Base-by-base conservation (phyloP, 768 basidiomycete species). In the Mycena amicta region DNA sequence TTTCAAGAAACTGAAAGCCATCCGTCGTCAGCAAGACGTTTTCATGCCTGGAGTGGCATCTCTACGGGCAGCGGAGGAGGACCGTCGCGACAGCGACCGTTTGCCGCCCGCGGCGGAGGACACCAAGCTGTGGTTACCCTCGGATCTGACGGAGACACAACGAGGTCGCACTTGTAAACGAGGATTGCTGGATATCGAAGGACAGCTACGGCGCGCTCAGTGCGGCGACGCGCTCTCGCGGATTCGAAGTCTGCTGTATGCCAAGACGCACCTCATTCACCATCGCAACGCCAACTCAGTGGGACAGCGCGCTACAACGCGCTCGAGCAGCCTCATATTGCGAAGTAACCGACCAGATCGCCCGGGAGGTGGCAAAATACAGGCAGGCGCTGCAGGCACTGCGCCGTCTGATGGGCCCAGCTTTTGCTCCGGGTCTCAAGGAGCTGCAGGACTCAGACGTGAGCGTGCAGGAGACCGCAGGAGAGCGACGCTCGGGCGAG, bases 71-170 rank as follows among this genome's bases (percentile, higher is more conserved):
- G n/a, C n/a, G n/a, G n/a, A n/a, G n/a, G 62, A 63, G 27, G 43
- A 59, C 15, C 15, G 15, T 6, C 50, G 59, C 15, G 54, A 55
- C 46, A 1, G 12, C 4, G 50, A 55, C 2, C 8, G 31, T 3
- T 37, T 25, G 1, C 50, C 58, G 25, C 30, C 41, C 6, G 22
- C 22, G 26, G 59, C 64, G 18, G 64, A 60, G 46, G 53, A 49
- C 43, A 31, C 57, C 1, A 49, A 26, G 29, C 30, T 63, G 1
- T 63, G 28, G 40, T 29, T 63, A 15, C 62, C 59, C 1, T 63
- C 62, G 1, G 31, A 39, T 15, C 8, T 63, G 40, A 37, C 46
- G 15, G 45, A 25, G 23, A 11, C 6, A 1, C 39, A 52, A 18
- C 13, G n/a, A 26, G 23, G 20, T 13, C 39, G 40, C 13, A 56